Base-by-base conservation (phyloP, 306 rosid species). In the Calophaca sinica region DNA sequence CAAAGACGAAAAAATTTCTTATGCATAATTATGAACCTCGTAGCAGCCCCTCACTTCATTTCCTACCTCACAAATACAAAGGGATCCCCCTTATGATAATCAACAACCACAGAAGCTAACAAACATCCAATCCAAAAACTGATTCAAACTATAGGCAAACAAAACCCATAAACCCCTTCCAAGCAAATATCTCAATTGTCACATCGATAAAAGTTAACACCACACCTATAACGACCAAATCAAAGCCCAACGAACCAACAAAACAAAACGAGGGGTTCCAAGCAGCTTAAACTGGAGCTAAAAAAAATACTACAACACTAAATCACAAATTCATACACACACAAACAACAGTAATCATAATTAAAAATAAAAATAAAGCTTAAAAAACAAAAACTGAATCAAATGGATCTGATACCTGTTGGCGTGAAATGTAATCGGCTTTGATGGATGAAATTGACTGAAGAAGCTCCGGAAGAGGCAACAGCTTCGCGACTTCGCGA, bases 361-460 rank as follows among this genome's bases (percentile, higher is more conserved):
- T 20, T n/a, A 4, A 1, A 62, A 1, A 3, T 53, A 5, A 35
- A 11, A 33, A 28, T 29, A 20, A 4, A 1, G 60, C 3, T 8
- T 51, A 11, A 14, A 28, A n/a, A 7, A 41, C 54, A 13, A 20
- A 1, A 75, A 79, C 1, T n/a, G 74, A 70, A 71, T 52, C 2
- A 38, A 74, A 59, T 67, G 28, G 66, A 62, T 74, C 39, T 2
- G 52, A 12, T 7, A 94, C 98, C 97, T 94, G 97, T 79, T 94
- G 98, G 78, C 97, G 98, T 11, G 97, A 82, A 84, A 89, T 86
- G 87, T 94, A 94, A 82, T 94, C 96, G n/a, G 99, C 96, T 75
- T 94, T 94, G 81, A 94, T 87, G 46, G 99, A 92, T 12, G 96
- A 72, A 35, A 94, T 94, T 60, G 99, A 92, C 53, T 85, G 99